Evolutionary conservation across 1,284 basidiomycete species (phyloP), one percentile per base, ranked within the genome.

Genomic region (Boletus semigastroideus): DNA sequence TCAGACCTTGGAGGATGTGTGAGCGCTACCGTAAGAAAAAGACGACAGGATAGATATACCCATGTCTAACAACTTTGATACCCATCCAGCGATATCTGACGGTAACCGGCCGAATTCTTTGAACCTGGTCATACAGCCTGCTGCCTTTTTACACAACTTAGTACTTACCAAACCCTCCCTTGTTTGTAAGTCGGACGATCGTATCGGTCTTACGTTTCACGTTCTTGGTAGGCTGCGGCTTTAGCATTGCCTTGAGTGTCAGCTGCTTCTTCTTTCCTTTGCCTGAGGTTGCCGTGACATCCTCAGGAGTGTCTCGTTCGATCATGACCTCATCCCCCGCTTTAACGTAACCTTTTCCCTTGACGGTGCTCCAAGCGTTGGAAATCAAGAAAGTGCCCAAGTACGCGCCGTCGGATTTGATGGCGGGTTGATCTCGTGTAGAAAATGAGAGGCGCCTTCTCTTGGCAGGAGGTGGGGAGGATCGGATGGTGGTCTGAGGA

Each of bases 351-450:
- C 84, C 83, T 57, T 78, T 81, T 2, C 87, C 87, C 49, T 80
- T 85, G n/a, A 79, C 83, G 19, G 85, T 91, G 56, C 85, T 87
- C 86, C 87, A 91, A 10, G 87, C 88, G 59, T 87, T 86, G n/a
- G 78, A 76, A n/a, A 90, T 77, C 11, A 90, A 57, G 51, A 90
- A 75, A 41, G 84, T 83, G 12, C 88, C 88, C 19, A 91, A 63
- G 59, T 87, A 90, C 5, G 45, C 52, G 30, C 55, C 50, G 25
- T 46, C 33, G 19, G 51, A 42, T 43, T 33, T 52, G 19, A 47
- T 34, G 28, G 40, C 38, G 36, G 25, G 37, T 37, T 56, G 48
- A 25, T 48, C 52, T 11, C 51, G 55, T 10, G 46, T 46, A 16
- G 65, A 58, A 25, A 69, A 64, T 2, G 73, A 77, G 14, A 80